Base-by-base conservation (phyloP, 1,284 basidiomycete genomes). In the Ganoderma boninense region DNA sequence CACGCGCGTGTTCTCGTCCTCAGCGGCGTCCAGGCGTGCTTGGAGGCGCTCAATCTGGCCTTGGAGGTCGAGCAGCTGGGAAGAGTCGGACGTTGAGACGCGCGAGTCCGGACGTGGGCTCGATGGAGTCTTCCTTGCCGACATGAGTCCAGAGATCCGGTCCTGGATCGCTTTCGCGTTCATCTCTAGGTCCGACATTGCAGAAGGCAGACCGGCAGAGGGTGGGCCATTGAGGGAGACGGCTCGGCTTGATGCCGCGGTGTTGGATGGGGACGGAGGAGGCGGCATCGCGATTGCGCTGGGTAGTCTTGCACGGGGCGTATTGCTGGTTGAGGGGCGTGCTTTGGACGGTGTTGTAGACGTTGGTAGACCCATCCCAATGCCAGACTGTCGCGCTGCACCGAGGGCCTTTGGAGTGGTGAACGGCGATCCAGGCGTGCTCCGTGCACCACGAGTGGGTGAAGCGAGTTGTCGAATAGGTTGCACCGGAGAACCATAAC, bases 241-340 rank as follows among this genome's bases (percentile, higher is more conserved):
- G 52, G 81, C 76, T 68, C 79, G 72, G 26, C 71, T 73, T 6
- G 80, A 77, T 38, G 76, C 71, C 1, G 78, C 74, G 18, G 75
- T 69, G 23, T 75, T 74, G 61, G 83, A 79, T 20, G 91, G 91
- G 16, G 91, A 91, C 0, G 89, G 83, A 18, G 93, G 93, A 2
- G 93, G 93, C 3, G 92, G 93, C 92, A 94, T 94, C 2, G 90
- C 89, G 43, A 92, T 79, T n/a, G 87, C 83, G 75, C 91, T 93
- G n/a, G 92, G 91, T 71, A 93, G 78, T 60, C 92, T 85, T 16
- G 87, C 84, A 49, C 90, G 87, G 49, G 90, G 89, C 13, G 90
- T 91, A 69, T 71, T 74, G 49, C 79, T 84, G 49, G 86, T 76
- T 26, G 87, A 84, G 23, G 86, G 78, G 72, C 90, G 83, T 62